phyloP scores from a whole-genome alignment of 2,329 filamentous ascomycete genomes.

The Hortaea sp. region DNA sequence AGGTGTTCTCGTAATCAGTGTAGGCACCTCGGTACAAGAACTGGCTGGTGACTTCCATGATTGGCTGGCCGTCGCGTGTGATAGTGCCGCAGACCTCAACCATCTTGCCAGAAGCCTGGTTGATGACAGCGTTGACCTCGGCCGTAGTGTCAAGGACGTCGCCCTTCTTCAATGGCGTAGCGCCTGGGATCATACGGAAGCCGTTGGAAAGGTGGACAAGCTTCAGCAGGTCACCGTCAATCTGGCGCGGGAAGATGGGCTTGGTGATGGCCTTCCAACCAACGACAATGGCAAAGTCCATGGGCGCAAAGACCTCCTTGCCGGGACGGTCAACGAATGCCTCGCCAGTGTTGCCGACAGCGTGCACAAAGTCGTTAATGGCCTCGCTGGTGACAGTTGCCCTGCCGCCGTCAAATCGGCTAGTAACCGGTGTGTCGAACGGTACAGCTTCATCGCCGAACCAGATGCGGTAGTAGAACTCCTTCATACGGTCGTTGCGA shows the following conservation, averaged over 20 bases:
- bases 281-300: constrained; percentile 60
- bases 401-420: constrained; percentile 81
- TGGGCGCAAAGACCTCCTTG: constrained; percentile 88
- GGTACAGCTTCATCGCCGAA: constrained; percentile 80
- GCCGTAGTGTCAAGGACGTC: constrained; percentile 88
- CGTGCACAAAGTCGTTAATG: constrained; percentile 98
- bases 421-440: constrained; percentile 74
- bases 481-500: constrained; percentile 96
- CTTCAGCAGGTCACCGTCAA: constrained; percentile 92
- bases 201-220: constrained; percentile 94
- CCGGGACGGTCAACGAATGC: constrained; percentile 93
- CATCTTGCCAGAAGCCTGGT: constrained; percentile 98
- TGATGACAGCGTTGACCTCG: constrained; percentile 94
- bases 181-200: constrained; percentile 96
- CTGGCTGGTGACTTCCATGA: constrained; percentile 98
- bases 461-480: constrained; percentile 98
- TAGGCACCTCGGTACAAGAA: constrained; percentile 94
- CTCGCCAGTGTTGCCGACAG: constrained; percentile 94
- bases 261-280: constrained; percentile 86
- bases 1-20: constrained; percentile 92
- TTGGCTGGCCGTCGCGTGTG: constrained; percentile 65
- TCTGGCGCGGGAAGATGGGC: constrained; percentile 93
- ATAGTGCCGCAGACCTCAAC: constrained; percentile 99
- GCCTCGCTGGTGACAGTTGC: constrained; percentile 80
- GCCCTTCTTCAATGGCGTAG: constrained; percentile 88